These are phyloP conservation scores for Aspergillus versicolor DNA, from an alignment of 2,329 filamentous ascomycete genomes.

Conservation along the genomic window DNA sequence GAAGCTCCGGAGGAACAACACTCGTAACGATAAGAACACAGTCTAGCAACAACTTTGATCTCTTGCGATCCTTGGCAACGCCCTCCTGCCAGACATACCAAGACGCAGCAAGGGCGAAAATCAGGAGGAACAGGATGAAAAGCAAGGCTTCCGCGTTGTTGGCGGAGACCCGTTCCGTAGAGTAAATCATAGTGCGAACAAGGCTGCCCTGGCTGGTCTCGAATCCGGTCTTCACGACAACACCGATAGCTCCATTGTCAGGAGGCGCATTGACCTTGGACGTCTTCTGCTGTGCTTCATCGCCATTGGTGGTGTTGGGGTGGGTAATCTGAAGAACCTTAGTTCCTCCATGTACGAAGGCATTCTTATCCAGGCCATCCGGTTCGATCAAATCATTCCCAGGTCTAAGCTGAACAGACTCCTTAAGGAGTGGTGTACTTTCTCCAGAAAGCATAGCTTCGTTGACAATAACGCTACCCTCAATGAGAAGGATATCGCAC, in stretches of 20 bases:
- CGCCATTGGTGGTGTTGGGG: constrained; percentile 66
- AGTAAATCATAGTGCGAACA: constrained; percentile 99
- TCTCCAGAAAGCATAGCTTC: constrained; percentile 99
- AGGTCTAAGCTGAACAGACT: constrained; percentile 88
- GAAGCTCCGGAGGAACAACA: constrained; percentile 95
- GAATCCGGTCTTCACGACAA: constrained; percentile 96
- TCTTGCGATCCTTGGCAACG: constrained; percentile 89
- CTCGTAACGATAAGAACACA: constrained; percentile 97
- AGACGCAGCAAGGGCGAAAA: constrained; percentile 94
- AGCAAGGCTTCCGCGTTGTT: constrained; percentile 95
- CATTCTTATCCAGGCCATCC: constrained; percentile 92
- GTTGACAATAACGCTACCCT: constrained; percentile 96
- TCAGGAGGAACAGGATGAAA: constrained; percentile 93
- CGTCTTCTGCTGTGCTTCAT: constrained; percentile 66
- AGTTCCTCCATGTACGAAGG: constrained; percentile 94
- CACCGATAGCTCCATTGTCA: constrained; percentile 88
- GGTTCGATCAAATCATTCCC: constrained; percentile 76
- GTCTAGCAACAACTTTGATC: constrained; percentile 94
- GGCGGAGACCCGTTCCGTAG: constrained; percentile 96
- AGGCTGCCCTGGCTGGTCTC: constrained; percentile 98
- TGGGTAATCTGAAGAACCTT: constrained; percentile 96
- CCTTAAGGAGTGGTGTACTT: constrained; percentile 94
- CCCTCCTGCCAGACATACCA: constrained; percentile 99
- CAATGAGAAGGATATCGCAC: constrained; percentile 93
- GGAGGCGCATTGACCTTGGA: constrained; percentile 82